Evolutionary conservation across 768 basidiomycete species (phyloP), one percentile per base, ranked within the genome.

Genomic region (Russula emetica): DNA sequence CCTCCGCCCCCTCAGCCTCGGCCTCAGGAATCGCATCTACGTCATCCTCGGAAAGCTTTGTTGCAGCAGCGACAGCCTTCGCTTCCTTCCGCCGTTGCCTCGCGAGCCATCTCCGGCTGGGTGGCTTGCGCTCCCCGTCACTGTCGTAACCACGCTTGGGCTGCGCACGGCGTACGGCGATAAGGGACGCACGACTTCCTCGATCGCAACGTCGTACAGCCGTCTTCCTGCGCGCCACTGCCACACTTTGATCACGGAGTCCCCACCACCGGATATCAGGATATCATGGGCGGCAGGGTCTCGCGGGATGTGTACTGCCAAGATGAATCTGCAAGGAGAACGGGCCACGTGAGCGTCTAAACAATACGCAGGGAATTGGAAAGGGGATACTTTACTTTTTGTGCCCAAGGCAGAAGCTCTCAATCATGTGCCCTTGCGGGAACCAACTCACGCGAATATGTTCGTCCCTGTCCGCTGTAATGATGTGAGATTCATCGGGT

Each of bases 381-480:
- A 40, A 45, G 26, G n/a, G 13, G 14, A 9, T 59, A 6, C 38
- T 26, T 69, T 66, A 94, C 93, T 85, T 89, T 68, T 79, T 79
- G 71, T 94, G 90, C 20, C 94, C 93, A 30, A 95, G 80, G 66
- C 94, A 90, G 73, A 85, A 98, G 66, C 81, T 84, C 73, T 98
- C 93, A 66, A 98, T 90, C 50, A 82, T 82, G 68, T 87, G 90
- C 20, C 94, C 91, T 59, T 88, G 79, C 0, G 97, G 97, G 71
- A 82, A 98, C 83, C 90, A 84, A 70, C 91, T 94, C 18, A 96
- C 82, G 59, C 97, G 81, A 56, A 99, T 88, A 71, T 98, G 97
- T 72, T 98, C 97, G 71, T 99, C 97, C 51, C 97, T 78, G 71
- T 98, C 97, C 0, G 92, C 88, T 0, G 94, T 93, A 67, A 98